Percentiles rank a stretch among this genome's conserved stretches.
phyloP scores from a whole-genome alignment of 257 asterid genomes.

The Salvia miltiorrhiza region DNA sequence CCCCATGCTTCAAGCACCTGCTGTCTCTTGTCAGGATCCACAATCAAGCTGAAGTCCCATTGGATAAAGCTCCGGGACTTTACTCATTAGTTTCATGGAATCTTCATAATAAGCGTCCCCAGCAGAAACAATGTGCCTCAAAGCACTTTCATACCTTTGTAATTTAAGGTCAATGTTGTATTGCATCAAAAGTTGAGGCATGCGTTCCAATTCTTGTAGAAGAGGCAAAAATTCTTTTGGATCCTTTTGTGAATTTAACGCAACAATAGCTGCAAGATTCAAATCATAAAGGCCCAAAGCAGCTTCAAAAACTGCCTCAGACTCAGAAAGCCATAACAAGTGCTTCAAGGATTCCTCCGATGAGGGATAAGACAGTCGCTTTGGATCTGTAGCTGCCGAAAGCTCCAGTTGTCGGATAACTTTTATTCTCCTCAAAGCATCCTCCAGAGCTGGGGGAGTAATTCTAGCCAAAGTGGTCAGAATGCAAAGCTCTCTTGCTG shows the following conservation, averaged over 20 bases:
- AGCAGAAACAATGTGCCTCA: slow-evolving; percentile 75
- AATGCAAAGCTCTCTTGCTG: slow-evolving; percentile 91
- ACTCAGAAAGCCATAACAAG: slow-evolving; percentile 82
- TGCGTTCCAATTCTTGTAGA: slow-evolving; percentile 71
- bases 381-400: slow-evolving; percentile 50
- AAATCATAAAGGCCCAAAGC: slow-evolving; percentile 95
- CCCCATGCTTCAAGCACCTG: slow-evolving; percentile 94
- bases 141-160: slow-evolving; percentile 72
- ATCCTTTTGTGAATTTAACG: slow-evolving; percentile 88
- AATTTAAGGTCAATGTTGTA: slow-evolving; percentile 84
- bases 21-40: slow-evolving; percentile 46
- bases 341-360: slow-evolving; percentile 96
- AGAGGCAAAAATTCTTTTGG: slow-evolving; percentile 96
- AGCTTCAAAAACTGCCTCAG: slow-evolving; percentile 87
- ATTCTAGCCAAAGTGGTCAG: slow-evolving; percentile 87
- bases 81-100: slow-evolving; percentile 58
- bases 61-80: slow-evolving; percentile 81
- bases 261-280: slow-evolving; percentile 97
- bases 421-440: slow-evolving; percentile 80
- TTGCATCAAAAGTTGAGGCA: slow-evolving; percentile 70
- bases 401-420: slow-evolving; percentile 79
- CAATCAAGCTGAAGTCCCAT: slow-evolving; percentile 70
- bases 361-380: slow-evolving; percentile 53
- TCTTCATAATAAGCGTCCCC: slow-evolving; percentile 79
- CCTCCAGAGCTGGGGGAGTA: slow-evolving; percentile 84